phyloP scores from a whole-genome alignment of 805 yeast species.

The Barnettozyma populi region DNA sequence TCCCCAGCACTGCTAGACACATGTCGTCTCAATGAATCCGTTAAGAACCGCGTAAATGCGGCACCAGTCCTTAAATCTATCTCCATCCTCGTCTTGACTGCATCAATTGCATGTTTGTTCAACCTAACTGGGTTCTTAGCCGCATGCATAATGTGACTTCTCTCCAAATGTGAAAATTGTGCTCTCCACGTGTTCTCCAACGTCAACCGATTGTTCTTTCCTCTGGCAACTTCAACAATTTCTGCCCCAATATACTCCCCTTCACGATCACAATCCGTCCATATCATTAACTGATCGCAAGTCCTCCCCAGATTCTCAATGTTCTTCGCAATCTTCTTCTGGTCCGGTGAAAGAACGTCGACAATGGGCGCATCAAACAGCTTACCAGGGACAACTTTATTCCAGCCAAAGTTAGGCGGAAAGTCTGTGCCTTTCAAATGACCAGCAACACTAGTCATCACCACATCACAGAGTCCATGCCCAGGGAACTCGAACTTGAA shows the following conservation, averaged over 20 bases:
- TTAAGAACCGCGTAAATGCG: slow-evolving; percentile 78
- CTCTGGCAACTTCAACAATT: slow-evolving; percentile 62
- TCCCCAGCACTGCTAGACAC: background rate
- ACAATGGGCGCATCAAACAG: slow-evolving; percentile 67
- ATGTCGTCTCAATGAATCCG: slow-evolving; percentile 36
- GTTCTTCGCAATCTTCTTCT: slow-evolving; percentile 52
- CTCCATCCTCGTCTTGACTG: slow-evolving; percentile 83
- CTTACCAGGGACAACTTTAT: slow-evolving; percentile 54
- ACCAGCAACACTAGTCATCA: slow-evolving; percentile 91
- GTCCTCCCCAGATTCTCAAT: slow-evolving; percentile 58
- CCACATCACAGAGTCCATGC: slow-evolving; percentile 66
- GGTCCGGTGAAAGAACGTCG: slow-evolving; percentile 35
- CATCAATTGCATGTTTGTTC: slow-evolving; percentile 67
- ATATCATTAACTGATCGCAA: slow-evolving; percentile 70
- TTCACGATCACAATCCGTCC: slow-evolving; percentile 99
- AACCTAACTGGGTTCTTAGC: slow-evolving; percentile 61
- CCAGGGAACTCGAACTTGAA: slow-evolving; percentile 60
- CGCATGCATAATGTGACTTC: slow-evolving; percentile 66
- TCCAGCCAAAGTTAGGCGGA: slow-evolving; percentile 58
- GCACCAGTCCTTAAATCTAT: slow-evolving; percentile 86
- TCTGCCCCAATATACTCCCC: slow-evolving; percentile 93
- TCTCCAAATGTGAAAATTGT: slow-evolving; percentile 80
- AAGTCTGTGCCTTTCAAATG: slow-evolving; percentile 70
- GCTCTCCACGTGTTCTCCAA: slow-evolving; percentile 62
- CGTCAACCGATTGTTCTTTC: slow-evolving; percentile 38